Conservation (phyloP, 2,329 filamentous ascomycete species). For the Blastomyces gilchristii region DNA sequence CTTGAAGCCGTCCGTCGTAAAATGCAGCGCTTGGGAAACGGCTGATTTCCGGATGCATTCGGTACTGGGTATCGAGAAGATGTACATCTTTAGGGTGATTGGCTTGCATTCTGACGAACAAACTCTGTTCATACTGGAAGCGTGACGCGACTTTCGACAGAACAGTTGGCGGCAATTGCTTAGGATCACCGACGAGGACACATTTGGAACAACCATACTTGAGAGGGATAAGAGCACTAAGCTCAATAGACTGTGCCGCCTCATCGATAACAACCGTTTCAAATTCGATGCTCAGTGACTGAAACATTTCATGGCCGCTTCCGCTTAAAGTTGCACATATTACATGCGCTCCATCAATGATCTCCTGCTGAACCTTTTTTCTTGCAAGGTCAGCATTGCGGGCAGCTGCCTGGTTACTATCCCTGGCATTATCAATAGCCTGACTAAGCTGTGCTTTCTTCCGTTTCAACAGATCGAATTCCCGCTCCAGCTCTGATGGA, state of each 20-base stretch:
- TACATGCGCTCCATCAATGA: conserved; percentile 82
- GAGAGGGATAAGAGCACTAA: conserved; percentile 89
- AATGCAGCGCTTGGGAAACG: conserved; percentile 81
- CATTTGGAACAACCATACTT: conserved; percentile 97
- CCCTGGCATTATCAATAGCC: conserved; percentile 77
- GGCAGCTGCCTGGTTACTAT: conserved; percentile 68
- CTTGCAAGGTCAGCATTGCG: conserved; percentile 80
- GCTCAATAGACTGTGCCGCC: conserved; percentile 93
- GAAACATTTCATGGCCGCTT: conserved; percentile 95
- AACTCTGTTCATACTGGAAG: conserved; percentile 92
- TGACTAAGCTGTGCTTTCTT: conserved; percentile 66
- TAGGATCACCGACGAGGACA: conserved; percentile 93
- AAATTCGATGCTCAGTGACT: conserved; percentile 86
- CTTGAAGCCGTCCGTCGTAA: conserved; percentile 77
- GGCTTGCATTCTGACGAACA: conserved; percentile 96
- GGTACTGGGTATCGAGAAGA: conserved; percentile 93
- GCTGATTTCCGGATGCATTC: conserved; percentile 98
- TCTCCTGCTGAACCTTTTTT: conserved; percentile 76
- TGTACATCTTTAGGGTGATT: conserved; percentile 84
- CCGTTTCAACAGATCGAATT: conserved; percentile 68
- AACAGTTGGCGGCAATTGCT: conserved; percentile 91
- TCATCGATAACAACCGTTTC: conserved; percentile 98
- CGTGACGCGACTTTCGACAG: conserved; percentile 84
- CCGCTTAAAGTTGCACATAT: conserved; percentile 92
- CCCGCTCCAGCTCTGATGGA: conserved; percentile 51